A percentile compares a stretch with the other conserved stretches of the same genome.
Conservation (phyloP, 495 filamentous ascomycete species). For the Astrocystis sublimbata region DNA sequence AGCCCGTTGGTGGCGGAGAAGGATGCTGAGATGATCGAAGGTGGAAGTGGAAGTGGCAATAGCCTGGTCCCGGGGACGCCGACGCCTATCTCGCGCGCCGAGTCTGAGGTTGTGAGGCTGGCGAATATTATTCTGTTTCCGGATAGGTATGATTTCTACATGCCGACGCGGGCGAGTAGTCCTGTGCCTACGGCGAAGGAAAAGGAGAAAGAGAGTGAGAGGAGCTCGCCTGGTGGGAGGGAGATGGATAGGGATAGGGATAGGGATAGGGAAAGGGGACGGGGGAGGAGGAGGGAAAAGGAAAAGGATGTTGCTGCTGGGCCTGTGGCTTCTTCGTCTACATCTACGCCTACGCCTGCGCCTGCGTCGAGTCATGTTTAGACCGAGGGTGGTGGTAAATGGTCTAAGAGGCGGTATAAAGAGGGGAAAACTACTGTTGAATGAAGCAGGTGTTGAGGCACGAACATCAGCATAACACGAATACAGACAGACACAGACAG, state of each 20-base stretch:
- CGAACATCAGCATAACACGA: too few relatives aligned
- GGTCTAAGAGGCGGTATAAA: background rate
- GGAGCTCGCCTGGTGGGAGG: background rate
- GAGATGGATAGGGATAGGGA: too few relatives aligned
- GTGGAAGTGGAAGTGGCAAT: slow-evolving; percentile 21
- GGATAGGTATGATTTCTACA: slow-evolving; percentile 53
- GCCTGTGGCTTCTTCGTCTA: background rate
- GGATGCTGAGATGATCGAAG: slow-evolving; percentile 24
- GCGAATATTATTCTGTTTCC: slow-evolving; percentile 55
- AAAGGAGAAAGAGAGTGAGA: slow-evolving; percentile 17
- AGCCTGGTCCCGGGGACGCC: slow-evolving; percentile 10
- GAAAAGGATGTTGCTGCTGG: slow-evolving; percentile 13
- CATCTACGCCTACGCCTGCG: background rate
- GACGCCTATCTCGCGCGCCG: slow-evolving; percentile 35
- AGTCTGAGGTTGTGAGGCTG: slow-evolving; percentile 49
- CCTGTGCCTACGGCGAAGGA: slow-evolving; percentile 19
- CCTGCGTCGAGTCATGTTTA: background rate
- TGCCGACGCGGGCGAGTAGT: slow-evolving; percentile 39
- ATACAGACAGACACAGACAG: too few relatives aligned
- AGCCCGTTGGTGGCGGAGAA: slow-evolving; percentile 13
- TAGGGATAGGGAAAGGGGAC: too few relatives aligned
- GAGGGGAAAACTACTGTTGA: background rate
- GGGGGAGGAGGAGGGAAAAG: too few relatives aligned
- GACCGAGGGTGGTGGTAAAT: too few relatives aligned
- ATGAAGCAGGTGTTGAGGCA: too few relatives aligned